Evolutionary conservation across 768 basidiomycete genomes (phyloP).

Genomic region (Hypholoma fasciculare): DNA sequence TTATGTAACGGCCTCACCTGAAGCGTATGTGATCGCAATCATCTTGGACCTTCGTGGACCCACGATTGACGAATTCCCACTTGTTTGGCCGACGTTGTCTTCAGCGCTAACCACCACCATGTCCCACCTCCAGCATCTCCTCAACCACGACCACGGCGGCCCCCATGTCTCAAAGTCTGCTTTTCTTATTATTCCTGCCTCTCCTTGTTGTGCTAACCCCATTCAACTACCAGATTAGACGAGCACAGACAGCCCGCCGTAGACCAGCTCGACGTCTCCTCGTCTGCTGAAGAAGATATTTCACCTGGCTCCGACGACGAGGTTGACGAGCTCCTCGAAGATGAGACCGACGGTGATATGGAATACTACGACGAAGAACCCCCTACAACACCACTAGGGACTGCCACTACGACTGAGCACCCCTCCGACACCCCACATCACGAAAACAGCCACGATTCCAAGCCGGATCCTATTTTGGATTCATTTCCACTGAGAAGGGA

Average conservation of each 20-base stretch:
- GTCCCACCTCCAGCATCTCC: conserved; percentile 55
- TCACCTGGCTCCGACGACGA: conserved; percentile 26
- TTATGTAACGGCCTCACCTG: conserved; percentile 25
- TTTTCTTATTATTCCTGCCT: conserved; percentile 9
- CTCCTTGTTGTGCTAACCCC: conserved; percentile 12
- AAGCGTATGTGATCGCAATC: conserved; percentile 24
- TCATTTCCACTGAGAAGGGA: conserved; percentile 2
- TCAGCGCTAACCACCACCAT: conserved; percentile 36
- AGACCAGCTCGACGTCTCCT: conserved; percentile 31
- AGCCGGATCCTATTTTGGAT: conserved; percentile 5
- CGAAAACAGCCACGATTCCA: conserved; percentile 11
- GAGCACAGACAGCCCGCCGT: conserved; percentile 20
- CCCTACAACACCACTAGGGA: neutral
- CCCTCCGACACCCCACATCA: neutral
- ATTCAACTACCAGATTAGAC: conserved; percentile 21
- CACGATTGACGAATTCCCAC: conserved; percentile 28
- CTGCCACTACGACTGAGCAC: neutral
- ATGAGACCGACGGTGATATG: conserved; percentile 18
- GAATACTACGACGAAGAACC: conserved; percentile 7
- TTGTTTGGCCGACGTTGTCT: conserved; percentile 23
- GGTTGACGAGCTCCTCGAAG: conserved; percentile 24
- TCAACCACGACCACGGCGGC: conserved; percentile 52
- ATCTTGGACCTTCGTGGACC: conserved; percentile 33
- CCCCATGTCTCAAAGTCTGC: conserved; percentile 44
- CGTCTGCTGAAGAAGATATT: conserved; percentile 30